These are phyloP conservation scores for Clarireedia homoeocarpa DNA, from an alignment of 2,329 filamentous ascomycete species.

Conservation along the genomic window DNA sequence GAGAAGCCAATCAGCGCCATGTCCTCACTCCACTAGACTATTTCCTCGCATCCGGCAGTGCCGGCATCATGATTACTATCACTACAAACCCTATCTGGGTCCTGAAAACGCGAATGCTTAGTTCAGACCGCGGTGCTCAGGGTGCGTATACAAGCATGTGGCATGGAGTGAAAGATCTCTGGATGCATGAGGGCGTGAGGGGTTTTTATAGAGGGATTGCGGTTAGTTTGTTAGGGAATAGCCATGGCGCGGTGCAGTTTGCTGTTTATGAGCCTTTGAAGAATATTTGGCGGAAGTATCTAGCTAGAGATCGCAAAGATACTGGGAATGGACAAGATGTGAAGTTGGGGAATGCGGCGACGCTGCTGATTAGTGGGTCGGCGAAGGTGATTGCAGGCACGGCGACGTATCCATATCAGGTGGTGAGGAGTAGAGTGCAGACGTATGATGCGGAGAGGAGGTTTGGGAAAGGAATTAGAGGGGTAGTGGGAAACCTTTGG, in stretches of 20 bases:
- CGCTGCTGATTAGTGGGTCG: constrained; percentile 68
- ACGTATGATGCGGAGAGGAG: constrained; percentile 72
- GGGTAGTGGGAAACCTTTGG: constrained; percentile 70
- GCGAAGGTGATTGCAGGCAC: constrained; percentile 87
- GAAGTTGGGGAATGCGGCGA: constrained; percentile 39
- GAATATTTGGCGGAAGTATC: constrained; percentile 42
- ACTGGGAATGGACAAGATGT: constrained; percentile 19
- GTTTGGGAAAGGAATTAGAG: constrained; percentile 63
- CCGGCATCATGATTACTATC: constrained; percentile 67
- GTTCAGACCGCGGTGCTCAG: constrained; percentile 62
- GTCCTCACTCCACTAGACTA: constrained; percentile 50
- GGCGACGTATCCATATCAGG: constrained; percentile 90
- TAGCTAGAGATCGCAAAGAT: constrained; percentile 32
- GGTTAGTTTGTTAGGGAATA: constrained; percentile 77
- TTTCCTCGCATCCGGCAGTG: constrained; percentile 65
- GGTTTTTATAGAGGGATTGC: constrained; percentile 86
- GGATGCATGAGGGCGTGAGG: constrained; percentile 59
- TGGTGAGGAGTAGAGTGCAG: constrained; percentile 80
- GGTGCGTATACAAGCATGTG: constrained; percentile 78
- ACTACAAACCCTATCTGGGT: constrained; percentile 97
- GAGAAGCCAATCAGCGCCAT: not conserved
- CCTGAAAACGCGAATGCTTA: constrained; percentile 94
- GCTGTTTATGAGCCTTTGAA: constrained; percentile 78
- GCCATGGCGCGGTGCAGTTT: constrained; percentile 91
- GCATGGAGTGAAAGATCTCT: constrained; percentile 60